These are phyloP conservation scores for Drechslera avenae DNA, from an alignment of 2,329 filamentous ascomycete species.

Conservation along the genomic window DNA sequence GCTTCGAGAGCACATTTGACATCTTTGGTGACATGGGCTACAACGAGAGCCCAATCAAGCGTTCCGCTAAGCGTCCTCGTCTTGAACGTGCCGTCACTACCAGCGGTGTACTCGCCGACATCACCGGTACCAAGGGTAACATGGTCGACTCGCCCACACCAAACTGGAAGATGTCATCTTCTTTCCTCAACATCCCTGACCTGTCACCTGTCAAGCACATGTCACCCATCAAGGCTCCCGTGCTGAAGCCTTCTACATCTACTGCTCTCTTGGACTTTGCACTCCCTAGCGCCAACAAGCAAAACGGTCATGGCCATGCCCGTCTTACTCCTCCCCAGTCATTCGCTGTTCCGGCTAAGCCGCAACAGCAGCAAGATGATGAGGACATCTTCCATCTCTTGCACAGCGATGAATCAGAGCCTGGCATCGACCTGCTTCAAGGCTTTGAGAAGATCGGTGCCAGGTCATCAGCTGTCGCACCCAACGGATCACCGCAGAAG, in stretches of 20 bases:
- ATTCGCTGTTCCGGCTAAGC: slow-evolving; percentile 32
- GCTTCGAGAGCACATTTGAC: slow-evolving; percentile 62
- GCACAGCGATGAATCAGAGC: slow-evolving; percentile 63
- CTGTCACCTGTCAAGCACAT: slow-evolving; percentile 39
- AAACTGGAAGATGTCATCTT: slow-evolving; percentile 43
- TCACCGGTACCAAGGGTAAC: slow-evolving; percentile 61
- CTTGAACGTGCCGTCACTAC: slow-evolving; percentile 68
- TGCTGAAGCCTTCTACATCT: slow-evolving; percentile 36
- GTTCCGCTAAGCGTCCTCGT: slow-evolving; percentile 60
- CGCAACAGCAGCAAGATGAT: slow-evolving; percentile 47
- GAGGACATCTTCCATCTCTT: slow-evolving; percentile 64
- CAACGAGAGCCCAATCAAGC: slow-evolving; percentile 69
- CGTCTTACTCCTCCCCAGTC: slow-evolving; percentile 37
- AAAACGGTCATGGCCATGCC: slow-evolving; percentile 25
- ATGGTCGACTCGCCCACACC: slow-evolving; percentile 45
- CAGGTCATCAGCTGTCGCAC: slow-evolving; percentile 35
- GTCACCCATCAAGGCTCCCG: slow-evolving; percentile 41
- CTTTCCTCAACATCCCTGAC: slow-evolving; percentile 45
- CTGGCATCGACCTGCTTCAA: slow-evolving; percentile 72
- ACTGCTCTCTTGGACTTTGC: slow-evolving; percentile 27
- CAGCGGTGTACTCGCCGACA: slow-evolving; percentile 65
- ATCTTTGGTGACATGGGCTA: slow-evolving; percentile 61
- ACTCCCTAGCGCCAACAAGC: slow-evolving; percentile 26
- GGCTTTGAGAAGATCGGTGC: slow-evolving; percentile 76
- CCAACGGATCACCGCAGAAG: slow-evolving; percentile 46